These are phyloP conservation scores for Dactylellina leptospora DNA, from an alignment of 2,329 filamentous ascomycete species.

Conservation along the genomic window DNA sequence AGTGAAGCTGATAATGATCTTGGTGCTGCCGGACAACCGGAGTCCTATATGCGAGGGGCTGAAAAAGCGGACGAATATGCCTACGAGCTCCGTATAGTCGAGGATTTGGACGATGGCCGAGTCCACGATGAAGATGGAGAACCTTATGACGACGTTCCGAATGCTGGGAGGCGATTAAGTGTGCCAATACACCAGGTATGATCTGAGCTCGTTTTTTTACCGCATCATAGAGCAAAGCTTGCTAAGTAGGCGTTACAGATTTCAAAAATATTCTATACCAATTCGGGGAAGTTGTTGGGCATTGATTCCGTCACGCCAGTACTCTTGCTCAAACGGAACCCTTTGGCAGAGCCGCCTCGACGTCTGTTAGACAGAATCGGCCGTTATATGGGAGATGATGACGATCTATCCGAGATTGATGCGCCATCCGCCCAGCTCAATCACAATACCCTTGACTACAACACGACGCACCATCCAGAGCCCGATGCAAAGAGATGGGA, in stretches of 20 bases:
- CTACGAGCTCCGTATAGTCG: constrained; percentile 82
- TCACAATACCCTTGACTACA: constrained; percentile 59
- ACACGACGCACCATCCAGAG: constrained; percentile 58
- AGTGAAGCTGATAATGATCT: constrained; percentile 64
- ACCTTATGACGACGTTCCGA: constrained; percentile 70
- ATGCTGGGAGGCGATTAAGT: constrained; percentile 72
- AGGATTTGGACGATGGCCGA: constrained; percentile 79
- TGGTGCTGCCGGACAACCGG: constrained; percentile 58
- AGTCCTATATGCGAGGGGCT: constrained; percentile 66
- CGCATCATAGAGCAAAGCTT: neutral
- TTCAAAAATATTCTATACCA: constrained; percentile 91
- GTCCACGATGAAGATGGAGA: constrained; percentile 73
- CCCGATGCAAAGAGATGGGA: constrained; percentile 64
- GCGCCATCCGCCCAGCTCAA: constrained; percentile 57
- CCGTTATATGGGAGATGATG: constrained; percentile 56
- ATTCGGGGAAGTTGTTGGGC: constrained; percentile 87
- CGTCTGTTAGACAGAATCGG: constrained; percentile 66
- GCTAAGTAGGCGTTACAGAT: constrained; percentile 62
- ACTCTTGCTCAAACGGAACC: constrained; percentile 76
- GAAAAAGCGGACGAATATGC: constrained; percentile 71
- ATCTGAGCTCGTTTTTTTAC: too few species aligned
- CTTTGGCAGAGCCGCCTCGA: constrained; percentile 70
- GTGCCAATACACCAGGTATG: constrained; percentile 71
- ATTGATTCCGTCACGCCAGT: constrained; percentile 79
- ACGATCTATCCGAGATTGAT: constrained; percentile 57